A percentile compares a stretch with the other conserved stretches of the same genome.
Conservation (phyloP, 768 basidiomycete genomes). For the Lentinula boryana region DNA sequence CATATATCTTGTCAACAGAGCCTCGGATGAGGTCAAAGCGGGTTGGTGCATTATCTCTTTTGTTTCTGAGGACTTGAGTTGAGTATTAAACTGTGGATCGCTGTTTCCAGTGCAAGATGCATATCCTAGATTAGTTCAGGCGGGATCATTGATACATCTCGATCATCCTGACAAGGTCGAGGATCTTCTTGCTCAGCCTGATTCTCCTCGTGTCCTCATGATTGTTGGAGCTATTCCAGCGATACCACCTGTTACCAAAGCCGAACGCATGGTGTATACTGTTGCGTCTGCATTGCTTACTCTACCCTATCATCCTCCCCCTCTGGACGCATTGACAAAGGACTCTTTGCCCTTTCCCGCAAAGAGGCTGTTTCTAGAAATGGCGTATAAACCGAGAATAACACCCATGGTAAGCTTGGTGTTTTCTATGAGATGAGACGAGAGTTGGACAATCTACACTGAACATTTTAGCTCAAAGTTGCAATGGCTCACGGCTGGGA, state of each 20-base stretch:
- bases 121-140: conserved; percentile 16
- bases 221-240: conserved; percentile 30
- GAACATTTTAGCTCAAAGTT: conserved; percentile 15
- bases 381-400: conserved; percentile 28
- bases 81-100: background rate
- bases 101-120: conserved; percentile 17
- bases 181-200: conserved; percentile 16
- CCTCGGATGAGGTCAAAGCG: conserved; percentile 21
- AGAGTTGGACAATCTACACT: background rate
- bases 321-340: background rate
- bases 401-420: conserved; percentile 18
- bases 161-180: conserved; percentile 23
- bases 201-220: conserved; percentile 21
- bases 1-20: conserved; percentile 26
- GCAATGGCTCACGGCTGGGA: conserved; percentile 29
- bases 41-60: background rate
- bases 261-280: conserved; percentile 27
- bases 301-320: conserved; percentile 20
- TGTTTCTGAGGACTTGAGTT: background rate
- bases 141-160: conserved; percentile 23
- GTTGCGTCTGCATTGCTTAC: conserved; percentile 24
- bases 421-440: background rate
- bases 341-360: conserved; percentile 21
- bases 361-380: conserved; percentile 26
- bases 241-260: conserved; percentile 20